phyloP scores from a whole-genome alignment of 2,329 filamentous ascomycete species.

The Trichophyton mentagrophytes region DNA sequence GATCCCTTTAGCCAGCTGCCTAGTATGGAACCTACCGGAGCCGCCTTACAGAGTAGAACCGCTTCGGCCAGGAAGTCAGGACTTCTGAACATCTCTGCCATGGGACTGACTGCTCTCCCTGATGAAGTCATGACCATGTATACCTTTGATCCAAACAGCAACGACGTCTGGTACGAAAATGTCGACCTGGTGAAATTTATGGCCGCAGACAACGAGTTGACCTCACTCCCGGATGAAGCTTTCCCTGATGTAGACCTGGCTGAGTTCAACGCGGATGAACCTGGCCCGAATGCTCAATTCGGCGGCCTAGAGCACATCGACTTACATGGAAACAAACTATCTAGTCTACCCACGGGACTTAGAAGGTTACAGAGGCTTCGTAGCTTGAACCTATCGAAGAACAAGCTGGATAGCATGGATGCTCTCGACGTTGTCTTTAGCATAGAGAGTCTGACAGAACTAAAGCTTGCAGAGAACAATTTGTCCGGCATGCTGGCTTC shows the following conservation, averaged over 20 bases:
- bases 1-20: conserved; percentile 48
- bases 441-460: conserved; percentile 58
- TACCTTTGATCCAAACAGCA: conserved; percentile 54
- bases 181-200: conserved; percentile 76
- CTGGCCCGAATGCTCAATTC: conserved; percentile 61
- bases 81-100: conserved; percentile 73
- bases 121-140: conserved; percentile 83
- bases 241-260: conserved; percentile 60
- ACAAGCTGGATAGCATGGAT: conserved; percentile 56
- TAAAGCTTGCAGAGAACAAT: conserved; percentile 69
- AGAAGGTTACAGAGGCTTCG: conserved; percentile 61
- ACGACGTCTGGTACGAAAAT: conserved; percentile 73
- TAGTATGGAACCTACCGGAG: conserved; percentile 47
- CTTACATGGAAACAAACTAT: conserved; percentile 70
- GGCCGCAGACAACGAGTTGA: conserved; percentile 80
- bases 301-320: conserved; percentile 69
- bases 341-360: conserved; percentile 60
- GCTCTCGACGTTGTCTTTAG: conserved; percentile 61
- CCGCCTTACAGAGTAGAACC: conserved; percentile 60
- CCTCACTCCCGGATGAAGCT: conserved; percentile 55
- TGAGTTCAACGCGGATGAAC: conserved; percentile 50
- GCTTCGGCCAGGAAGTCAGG: conserved; percentile 63
- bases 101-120: conserved; percentile 69
- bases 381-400: conserved; percentile 72
- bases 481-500: conserved; percentile 55